Evolutionary conservation across 2,329 filamentous ascomycete species (phyloP).

Genomic region (Chrysoporthe deuterocubensis): DNA sequence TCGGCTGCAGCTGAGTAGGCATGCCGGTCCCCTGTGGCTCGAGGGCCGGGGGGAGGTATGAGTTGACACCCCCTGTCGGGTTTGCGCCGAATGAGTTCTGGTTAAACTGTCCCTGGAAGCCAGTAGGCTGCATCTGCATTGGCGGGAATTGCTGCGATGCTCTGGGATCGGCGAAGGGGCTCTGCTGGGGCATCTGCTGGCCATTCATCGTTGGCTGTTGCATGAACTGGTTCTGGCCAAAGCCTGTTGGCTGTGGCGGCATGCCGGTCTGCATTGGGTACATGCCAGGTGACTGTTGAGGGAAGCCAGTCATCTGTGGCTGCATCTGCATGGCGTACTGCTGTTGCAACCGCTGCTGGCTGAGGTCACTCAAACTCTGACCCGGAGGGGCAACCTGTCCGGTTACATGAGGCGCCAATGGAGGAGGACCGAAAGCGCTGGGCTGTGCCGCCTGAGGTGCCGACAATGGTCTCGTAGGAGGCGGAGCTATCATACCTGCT

Average conservation of each 20-base stretch:
- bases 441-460: conserved; percentile 82
- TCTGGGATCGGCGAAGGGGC: conserved; percentile 46
- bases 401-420: conserved; percentile 84
- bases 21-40: conserved; percentile 64
- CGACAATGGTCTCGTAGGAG: conserved; percentile 77
- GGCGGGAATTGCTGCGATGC: conserved; percentile 48
- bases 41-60: conserved; percentile 61
- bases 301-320: conserved; percentile 42
- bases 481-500: conserved; percentile 73
- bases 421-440: conserved; percentile 72
- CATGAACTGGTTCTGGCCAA: conserved; percentile 48
- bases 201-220: conserved; percentile 44
- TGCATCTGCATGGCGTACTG: conserved; percentile 57
- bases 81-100: conserved; percentile 49
- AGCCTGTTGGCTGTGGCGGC: conserved; percentile 43
- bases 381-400: conserved; percentile 75
- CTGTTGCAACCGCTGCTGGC: conserved; percentile 65
- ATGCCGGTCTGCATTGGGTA: conserved; percentile 56
- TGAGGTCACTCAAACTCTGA: conserved; percentile 76
- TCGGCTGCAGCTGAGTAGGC: conserved; percentile 40
- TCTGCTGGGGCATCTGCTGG: conserved; percentile 46
- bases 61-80: conserved; percentile 55
- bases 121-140: conserved; percentile 67
- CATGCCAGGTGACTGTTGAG: conserved; percentile 43
- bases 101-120: conserved; percentile 51